Base-by-base conservation (phyloP, 2,329 filamentous ascomycete genomes). In the Hypoxylon sp. region DNA sequence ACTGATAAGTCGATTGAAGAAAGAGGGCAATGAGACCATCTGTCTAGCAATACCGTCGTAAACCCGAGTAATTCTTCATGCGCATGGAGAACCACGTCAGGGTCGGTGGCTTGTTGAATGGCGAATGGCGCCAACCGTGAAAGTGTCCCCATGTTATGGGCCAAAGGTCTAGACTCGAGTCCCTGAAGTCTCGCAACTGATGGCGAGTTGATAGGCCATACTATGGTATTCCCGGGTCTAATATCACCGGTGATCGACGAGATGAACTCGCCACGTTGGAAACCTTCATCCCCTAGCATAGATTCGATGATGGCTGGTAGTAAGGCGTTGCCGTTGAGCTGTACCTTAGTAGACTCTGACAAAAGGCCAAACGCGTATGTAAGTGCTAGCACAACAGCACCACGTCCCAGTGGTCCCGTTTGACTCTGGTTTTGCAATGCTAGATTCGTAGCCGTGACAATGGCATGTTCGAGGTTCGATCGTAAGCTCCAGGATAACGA, bases 351-450 rank as follows among this genome's bases (percentile, higher is more conserved):
- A 3, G 73, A 69, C 41, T 86, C 81, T 0, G 86, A 84, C 5
- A 96, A 71, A 17, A 88, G 75, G 2, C 88, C 86, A 60, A 95
- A 92, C 1, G 84, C 84, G 66, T 91, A 90, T 60, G 88, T 90
- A 57, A 96, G 73, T 0, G 89, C 86, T 62, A 94, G 78, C 0
- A 86, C 81, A 20, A 93, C 81, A 4, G 81, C 79, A 4, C 70
- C 75, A 5, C 72, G 71, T 0, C 75, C 78, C 8, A 75, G 62
- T 5, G 64, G 69, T 0, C 71, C 75, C 7, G 77, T 75, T 31
- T 71, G 67, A 12, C 66, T 61, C 7, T 69, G 68, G 4, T 76
- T 69, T 43, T 77, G 71, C n/a, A 96, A 71, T 0, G 90, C 86
- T n/a, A 94, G 74, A 63, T 94, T 93, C 1, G 85, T 78, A 7